Evolutionary conservation across 768 basidiomycete species (phyloP), one percentile per base, ranked within the genome.

Genomic region (Leucosporidium creatinivorum): DNA sequence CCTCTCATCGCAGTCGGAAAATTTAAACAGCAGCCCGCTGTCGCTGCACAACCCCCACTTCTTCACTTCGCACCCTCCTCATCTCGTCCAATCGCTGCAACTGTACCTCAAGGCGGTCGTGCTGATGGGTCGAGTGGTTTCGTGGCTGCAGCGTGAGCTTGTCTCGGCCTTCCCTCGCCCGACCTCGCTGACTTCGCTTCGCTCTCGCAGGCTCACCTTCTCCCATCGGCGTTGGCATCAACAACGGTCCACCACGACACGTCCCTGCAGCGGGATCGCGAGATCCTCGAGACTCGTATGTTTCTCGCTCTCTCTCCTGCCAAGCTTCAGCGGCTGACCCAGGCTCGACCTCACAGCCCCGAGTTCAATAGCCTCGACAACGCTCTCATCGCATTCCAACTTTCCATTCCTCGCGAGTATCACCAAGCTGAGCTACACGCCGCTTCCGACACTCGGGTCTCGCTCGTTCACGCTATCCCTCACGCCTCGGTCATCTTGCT

Each of bases 91-190:
- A n/a, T n/a, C 51, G 51, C 23, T 23, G 12, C 51, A 52, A 21
- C 51, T 52, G 51, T 26, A 52, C 51, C 51, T 52, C 51, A 52
- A 52, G 21, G 51, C 51, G 51, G 26, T 52, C 21, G 51, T 52
- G 5, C n/a, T 52, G 51, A 52, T 52, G 51, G 51, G 51, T 9
- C 23, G 26, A 23, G 51, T 52, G 13, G n/a, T 52, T 9, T 26
- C 23, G 2, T 52, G 26, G n/a, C 39, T 44, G 8, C 39, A 44
- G 39, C 39, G 39, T 44, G 15, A 2, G 39, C 39, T 44, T 44
- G 5, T 6, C 33, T 36, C 12, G 6, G 33, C 33, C 12, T 36
- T 12, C 6, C 12, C 33, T 6, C 5, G 6, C 33, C 12, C 33
- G 39, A 44, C 13, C 13, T 44, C 39, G 33, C 39, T 44, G 15